Conservation (phyloP, 345 rosid genomes). For the Arabidopsis suecica region DNA sequence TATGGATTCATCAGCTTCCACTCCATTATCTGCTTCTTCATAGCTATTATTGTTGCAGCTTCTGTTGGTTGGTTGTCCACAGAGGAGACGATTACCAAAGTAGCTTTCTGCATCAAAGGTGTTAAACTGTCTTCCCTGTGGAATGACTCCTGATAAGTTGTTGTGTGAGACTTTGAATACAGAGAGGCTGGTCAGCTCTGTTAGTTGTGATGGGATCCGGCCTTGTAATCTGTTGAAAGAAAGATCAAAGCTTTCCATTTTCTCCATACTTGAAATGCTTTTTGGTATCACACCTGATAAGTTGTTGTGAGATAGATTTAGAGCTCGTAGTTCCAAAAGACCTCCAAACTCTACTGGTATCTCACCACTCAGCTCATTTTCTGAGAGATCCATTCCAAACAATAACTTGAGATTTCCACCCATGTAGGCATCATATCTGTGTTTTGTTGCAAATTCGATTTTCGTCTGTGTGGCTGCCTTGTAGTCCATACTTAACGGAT, state of each 20-base stretch:
- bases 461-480: neutral
- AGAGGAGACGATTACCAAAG: slow-evolving; percentile 1
- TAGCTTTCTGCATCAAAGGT: neutral
- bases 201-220: neutral
- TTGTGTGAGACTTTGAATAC: slow-evolving; percentile 4
- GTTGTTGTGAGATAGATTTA: slow-evolving; percentile 48
- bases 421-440: slow-evolving; percentile 7
- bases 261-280: slow-evolving; percentile 29
- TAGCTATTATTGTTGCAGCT: neutral
- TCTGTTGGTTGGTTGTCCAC: neutral
- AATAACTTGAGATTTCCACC: neutral
- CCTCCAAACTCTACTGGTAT: slow-evolving; percentile 47
- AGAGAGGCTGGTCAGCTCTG: neutral
- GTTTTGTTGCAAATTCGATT: slow-evolving; percentile 15
- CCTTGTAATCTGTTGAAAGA: slow-evolving; percentile 39
- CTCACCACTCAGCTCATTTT: slow-evolving; percentile 40
- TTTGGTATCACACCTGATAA: slow-evolving; percentile 44
- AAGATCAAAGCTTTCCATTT: slow-evolving; percentile 50
- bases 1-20: neutral
- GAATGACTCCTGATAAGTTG: slow-evolving; percentile 13
- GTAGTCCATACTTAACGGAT: neutral
- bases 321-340: neutral
- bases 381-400: slow-evolving; percentile 49
- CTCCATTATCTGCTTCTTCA: neutral
- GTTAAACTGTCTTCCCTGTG: neutral